A percentile compares a stretch with the other conserved stretches of the same genome.
Evolutionary conservation across 305 asterid genomes (phyloP).

Genomic region (Fraxinus sp.): DNA sequence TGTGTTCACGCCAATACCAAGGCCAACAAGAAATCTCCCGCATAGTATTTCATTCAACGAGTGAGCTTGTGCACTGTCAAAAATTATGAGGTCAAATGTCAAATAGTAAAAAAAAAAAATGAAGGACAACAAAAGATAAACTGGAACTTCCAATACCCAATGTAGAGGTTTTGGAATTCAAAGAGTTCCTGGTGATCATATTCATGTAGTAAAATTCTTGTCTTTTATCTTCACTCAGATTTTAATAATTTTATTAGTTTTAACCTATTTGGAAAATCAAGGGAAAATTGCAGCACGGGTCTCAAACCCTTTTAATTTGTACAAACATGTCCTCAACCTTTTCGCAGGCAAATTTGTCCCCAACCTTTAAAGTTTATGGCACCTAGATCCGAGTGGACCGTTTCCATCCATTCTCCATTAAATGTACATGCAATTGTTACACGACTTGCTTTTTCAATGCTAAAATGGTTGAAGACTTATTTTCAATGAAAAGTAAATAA

Average conservation of each 20-base stretch:
- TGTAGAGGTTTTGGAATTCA: not conserved
- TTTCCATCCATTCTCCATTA: not conserved
- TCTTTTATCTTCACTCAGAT: not conserved
- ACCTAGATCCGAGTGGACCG: not conserved
- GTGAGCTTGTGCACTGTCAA: slow-evolving; percentile 83
- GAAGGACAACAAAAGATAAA: not conserved
- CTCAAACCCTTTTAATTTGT: not conserved
- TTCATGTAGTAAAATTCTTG: not conserved
- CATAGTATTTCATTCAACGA: slow-evolving; percentile 72
- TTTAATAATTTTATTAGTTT: not conserved
- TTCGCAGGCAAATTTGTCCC: not conserved
- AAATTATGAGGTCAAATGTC: slow-evolving; percentile 24
- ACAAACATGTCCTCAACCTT: not conserved
- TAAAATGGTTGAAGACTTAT: not conserved
- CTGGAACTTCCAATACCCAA: not conserved
- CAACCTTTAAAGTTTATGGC: not conserved
- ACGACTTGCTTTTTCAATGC: not conserved
- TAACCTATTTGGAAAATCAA: not conserved
- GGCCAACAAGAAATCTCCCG: slow-evolving; percentile 88
- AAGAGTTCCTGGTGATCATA: not conserved
- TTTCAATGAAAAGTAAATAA: not conserved
- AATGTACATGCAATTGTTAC: not conserved
- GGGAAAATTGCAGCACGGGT: not conserved
- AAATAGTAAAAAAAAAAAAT: slow-evolving; percentile 15
- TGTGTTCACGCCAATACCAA: slow-evolving; percentile 86